phyloP scores from a whole-genome alignment of 176 grass and related monocot species.

The Otatea glauca region DNA sequence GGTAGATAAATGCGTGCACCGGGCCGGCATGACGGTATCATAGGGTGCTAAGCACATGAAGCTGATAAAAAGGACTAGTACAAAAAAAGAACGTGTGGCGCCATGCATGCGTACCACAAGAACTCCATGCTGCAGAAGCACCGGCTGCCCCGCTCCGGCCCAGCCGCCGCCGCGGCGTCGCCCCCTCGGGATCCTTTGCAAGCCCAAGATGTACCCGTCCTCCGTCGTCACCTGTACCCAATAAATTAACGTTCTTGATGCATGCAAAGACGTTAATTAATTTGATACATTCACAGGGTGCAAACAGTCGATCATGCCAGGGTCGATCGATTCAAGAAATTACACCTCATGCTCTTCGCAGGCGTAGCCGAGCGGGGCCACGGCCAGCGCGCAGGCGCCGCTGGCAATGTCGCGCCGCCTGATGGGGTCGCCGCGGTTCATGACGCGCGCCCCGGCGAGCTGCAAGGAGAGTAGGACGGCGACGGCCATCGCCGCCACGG shows the following conservation, averaged over 20 bases:
- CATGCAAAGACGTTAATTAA: background rate
- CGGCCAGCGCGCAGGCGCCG: conserved; percentile 49
- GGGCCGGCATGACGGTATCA: background rate
- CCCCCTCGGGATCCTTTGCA: conserved; percentile 71
- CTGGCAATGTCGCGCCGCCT: conserved; percentile 11
- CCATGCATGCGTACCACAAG: conserved; percentile 64
- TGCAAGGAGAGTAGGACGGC: conserved; percentile 1
- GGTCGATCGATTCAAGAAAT: background rate
- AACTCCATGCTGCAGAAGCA: conserved; percentile 83
- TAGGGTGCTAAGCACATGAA: conserved; percentile 24
- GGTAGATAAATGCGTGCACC: background rate
- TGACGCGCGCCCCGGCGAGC: conserved; percentile 1
- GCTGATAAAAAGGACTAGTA: background rate
- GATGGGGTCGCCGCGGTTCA: background rate
- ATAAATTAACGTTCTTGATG: background rate
- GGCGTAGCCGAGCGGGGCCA: conserved; percentile 63
- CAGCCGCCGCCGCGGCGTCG: background rate
- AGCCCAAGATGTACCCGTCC: conserved; percentile 78
- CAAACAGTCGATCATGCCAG: background rate
- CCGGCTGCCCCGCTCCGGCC: conserved; percentile 57
- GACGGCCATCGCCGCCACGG: background rate
- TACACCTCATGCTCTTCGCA: conserved; percentile 82
- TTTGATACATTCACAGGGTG: background rate
- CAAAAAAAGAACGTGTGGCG: background rate
- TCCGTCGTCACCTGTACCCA: conserved; percentile 58